phyloP scores from a whole-genome alignment of 345 rosid genomes.

The Rubroshorea leprosula region DNA sequence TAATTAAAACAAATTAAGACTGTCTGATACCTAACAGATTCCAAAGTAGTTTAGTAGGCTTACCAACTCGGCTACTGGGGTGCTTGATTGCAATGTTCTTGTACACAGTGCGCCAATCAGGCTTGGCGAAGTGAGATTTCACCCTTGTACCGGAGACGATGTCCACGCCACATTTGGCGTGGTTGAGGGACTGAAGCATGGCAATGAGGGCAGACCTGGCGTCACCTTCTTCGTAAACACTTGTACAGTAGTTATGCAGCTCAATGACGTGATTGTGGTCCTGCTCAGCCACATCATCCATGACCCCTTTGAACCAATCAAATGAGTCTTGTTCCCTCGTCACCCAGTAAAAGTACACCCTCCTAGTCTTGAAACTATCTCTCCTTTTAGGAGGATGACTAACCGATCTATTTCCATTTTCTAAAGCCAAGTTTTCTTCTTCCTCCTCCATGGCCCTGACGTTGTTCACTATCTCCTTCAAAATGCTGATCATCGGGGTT shows the following conservation, averaged over 20 bases:
- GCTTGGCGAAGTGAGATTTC: constrained; percentile 76
- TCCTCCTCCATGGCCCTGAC: constrained; percentile 43
- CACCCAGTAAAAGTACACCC: constrained; percentile 83
- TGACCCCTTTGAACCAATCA: constrained; percentile 78
- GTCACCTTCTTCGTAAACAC: constrained; percentile 83
- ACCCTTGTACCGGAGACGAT: constrained; percentile 75
- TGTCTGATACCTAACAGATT: too few relatives aligned
- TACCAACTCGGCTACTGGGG: constrained; percentile 57
- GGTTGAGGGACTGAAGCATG: constrained; percentile 73
- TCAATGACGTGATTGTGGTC: constrained; percentile 63
- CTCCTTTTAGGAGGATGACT: constrained; percentile 24
- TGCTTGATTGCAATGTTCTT: constrained; percentile 61
- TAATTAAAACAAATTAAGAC: too few relatives aligned
- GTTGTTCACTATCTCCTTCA: constrained; percentile 72
- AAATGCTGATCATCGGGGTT: constrained; percentile 85
- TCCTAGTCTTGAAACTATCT: constrained; percentile 57
- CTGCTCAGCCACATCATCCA: constrained; percentile 70
- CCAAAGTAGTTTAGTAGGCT: constrained; percentile 14
- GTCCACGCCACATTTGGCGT: constrained; percentile 70
- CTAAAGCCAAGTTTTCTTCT: constrained; percentile 29
- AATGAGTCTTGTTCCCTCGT: constrained; percentile 83
- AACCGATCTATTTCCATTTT: constrained; percentile 27
- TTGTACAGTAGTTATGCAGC: constrained; percentile 71
- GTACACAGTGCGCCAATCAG: constrained; percentile 69
- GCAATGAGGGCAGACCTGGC: constrained; percentile 76